Percentiles rank a stretch among this genome's conserved stretches.
These are phyloP conservation scores for Ammopiptanthus mongolicus DNA, from an alignment of 306 rosid species.

Conservation along the genomic window DNA sequence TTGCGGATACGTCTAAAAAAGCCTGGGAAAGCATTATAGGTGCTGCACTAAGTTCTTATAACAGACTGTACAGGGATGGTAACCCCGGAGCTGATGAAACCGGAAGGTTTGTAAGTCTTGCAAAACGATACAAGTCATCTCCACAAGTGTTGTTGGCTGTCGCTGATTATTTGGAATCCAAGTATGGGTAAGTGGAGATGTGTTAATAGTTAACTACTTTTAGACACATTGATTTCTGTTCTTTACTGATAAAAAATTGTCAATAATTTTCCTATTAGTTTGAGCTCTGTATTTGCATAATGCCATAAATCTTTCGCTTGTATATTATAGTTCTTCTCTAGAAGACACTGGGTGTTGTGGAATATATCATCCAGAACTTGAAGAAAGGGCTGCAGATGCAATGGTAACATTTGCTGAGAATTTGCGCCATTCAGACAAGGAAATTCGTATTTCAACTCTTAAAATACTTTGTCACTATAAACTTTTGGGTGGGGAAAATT, in stretches of 20 bases:
- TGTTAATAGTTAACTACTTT: not conserved
- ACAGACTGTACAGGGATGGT: slow-evolving; percentile 28
- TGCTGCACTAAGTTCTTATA: slow-evolving; percentile 50
- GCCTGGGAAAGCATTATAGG: slow-evolving; percentile 72
- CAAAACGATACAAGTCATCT: slow-evolving; percentile 59
- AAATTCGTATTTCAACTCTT: slow-evolving; percentile 64
- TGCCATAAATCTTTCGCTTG: slow-evolving; percentile 13
- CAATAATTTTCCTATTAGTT: not conserved
- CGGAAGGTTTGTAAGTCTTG: slow-evolving; percentile 48
- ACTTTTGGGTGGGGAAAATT: slow-evolving; percentile 31
- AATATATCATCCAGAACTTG: slow-evolving; percentile 49
- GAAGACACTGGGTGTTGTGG: slow-evolving; percentile 38
- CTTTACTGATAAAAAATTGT: not conserved
- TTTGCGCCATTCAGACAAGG: slow-evolving; percentile 61
- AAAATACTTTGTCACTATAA: slow-evolving; percentile 63
- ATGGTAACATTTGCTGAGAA: slow-evolving; percentile 55
- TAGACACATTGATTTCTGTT: not conserved
- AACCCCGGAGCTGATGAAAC: slow-evolving; percentile 36
- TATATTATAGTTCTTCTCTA: slow-evolving; percentile 39
- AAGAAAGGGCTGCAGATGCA: slow-evolving; percentile 36
- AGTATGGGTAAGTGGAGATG: slow-evolving; percentile 54
- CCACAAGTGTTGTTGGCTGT: slow-evolving; percentile 66
- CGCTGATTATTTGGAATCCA: slow-evolving; percentile 67
- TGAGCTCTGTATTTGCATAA: slow-evolving; percentile 3
- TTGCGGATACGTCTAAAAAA: slow-evolving; percentile 36